phyloP scores from a whole-genome alignment of 2,329 filamentous ascomycete genomes.

The Fusarium sp. region DNA sequence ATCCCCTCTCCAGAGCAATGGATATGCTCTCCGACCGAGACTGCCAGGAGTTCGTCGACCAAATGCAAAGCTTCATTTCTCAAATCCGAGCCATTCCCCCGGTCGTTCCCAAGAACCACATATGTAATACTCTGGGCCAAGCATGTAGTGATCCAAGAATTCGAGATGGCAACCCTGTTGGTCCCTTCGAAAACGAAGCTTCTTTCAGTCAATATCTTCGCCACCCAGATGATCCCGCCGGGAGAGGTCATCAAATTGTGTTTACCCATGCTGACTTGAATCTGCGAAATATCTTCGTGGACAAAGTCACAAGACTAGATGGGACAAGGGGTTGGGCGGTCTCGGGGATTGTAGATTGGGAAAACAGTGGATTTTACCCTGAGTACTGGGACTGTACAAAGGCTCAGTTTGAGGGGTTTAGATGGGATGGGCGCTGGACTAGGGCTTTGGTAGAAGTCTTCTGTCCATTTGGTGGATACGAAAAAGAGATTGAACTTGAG shows the following conservation, averaged over 20 bases:
- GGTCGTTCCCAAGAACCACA: slow-evolving; percentile 15
- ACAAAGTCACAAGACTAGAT: slow-evolving; percentile 31
- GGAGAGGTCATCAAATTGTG: slow-evolving; percentile 35
- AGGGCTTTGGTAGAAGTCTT: neutral
- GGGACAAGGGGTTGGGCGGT: slow-evolving; percentile 36
- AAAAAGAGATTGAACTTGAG: neutral
- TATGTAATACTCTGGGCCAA: slow-evolving; percentile 46
- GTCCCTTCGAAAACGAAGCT: slow-evolving; percentile 45
- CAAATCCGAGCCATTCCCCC: slow-evolving; percentile 43
- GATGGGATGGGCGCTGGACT: neutral
- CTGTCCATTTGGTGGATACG: neutral
- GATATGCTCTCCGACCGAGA: slow-evolving; percentile 41
- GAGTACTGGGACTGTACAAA: slow-evolving; percentile 41
- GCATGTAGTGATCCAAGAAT: slow-evolving; percentile 44
- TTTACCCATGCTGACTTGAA: slow-evolving; percentile 55
- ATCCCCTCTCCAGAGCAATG: slow-evolving; percentile 9
- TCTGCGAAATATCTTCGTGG: slow-evolving; percentile 42
- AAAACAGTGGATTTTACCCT: slow-evolving; percentile 37
- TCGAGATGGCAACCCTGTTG: slow-evolving; percentile 25
- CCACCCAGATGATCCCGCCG: slow-evolving; percentile 43
- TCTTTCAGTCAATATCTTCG: slow-evolving; percentile 45
- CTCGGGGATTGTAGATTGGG: slow-evolving; percentile 43
- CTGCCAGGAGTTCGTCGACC: slow-evolving; percentile 27
- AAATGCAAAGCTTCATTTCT: slow-evolving; percentile 36
- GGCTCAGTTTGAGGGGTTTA: neutral